Evolutionary conservation across 1,284 basidiomycete genomes (phyloP), one percentile per base, ranked within the genome.

Genomic region (Quambalaria eucalypti): DNA sequence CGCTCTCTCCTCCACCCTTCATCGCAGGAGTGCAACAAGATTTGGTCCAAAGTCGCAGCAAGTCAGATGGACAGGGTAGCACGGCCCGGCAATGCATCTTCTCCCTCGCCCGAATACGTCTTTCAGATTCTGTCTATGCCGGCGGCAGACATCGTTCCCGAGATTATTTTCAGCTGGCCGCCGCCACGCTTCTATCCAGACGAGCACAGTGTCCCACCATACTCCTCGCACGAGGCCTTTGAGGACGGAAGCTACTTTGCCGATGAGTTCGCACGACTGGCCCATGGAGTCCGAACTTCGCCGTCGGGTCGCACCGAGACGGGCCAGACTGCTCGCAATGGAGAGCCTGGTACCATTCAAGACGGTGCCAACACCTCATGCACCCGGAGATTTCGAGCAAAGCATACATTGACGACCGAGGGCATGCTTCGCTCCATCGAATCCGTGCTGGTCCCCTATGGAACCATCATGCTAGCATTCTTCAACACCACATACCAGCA

Each of bases 381-480:
- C 76, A 96, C 91, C 56, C 83, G 88, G 67, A 82, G 93, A 59
- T 95, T 88, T 79, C 86, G 88, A 72, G 86, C 87, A 46, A 82
- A 83, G 65, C 88, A 91, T 79, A 82, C 84, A 3, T 77, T 81
- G 49, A 77, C 77, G 59, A 79, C 81, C 38, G 82, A 84, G 57
- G 83, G 82, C 48, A 65, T 83, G 76, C 68, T 76, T 31, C 69
- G 78, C 19, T 82, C 85, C 68, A 85, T 93, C 50, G 87, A 89
- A 71, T 89, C 87, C 75, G 87, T 93, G 58, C 90, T 91, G 77
- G 90, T 93, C 76, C 90, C 90, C 62, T 90, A 93, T 81, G 91
- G 90, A 82, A 77, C 74, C 80, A 79, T 79, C 61, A 74, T 78
- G 10, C 76, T 79, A 40, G 77, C 78, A 2, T 79, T 77, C 60